Evolutionary conservation across 2,329 filamentous ascomycete species (phyloP), one percentile per base, ranked within the genome.

Genomic region (Claviceps fusiformis): DNA sequence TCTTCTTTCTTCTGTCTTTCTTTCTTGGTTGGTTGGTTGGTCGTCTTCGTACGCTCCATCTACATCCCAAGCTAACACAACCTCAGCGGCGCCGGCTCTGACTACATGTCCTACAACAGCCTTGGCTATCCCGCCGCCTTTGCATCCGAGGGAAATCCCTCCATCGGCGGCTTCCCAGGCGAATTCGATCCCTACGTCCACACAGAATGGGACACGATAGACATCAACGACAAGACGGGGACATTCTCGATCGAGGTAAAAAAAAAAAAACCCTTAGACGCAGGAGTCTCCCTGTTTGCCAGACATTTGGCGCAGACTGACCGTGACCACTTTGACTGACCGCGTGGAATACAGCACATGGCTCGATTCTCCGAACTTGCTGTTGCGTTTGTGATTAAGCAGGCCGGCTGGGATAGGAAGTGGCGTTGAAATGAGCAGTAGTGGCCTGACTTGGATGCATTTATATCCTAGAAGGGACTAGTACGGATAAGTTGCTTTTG

Each of bases 91-190:
- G 70, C 68, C 11, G 70, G 70, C 1, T 73, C 70, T 17, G 70
- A 73, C 52, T 72, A 72, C 61, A 70, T 71, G 70, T 70, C 68
- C 0, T 72, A 64, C 55, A 71, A 70, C 1, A 60, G 68, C 59
- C 59, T 67, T n/a, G 67, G 66, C n/a, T 73, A 67, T 57, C 70
- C 70, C 2, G 63, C 70, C 1, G 62, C 69, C 0, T 72, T 72
- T 53, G 70, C 70, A 1, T 63, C 65, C 0, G 70, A 72, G 58
- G 70, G 70, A 9, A 64, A 72, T 57, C 70, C 69, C 1, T 59
- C 65, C 2, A 58, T 60, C 10, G 58, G 61, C n/a, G 61, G 59
- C 1, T 64, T 65, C 52, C 61, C 63, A 0, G 68, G 68, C 45
- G 67, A 70, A 13, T 67, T 62, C n/a, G 68, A 72, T 48, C 70